Evolutionary conservation across 495 filamentous ascomycete species (phyloP), one percentile per base, ranked within the genome.

Genomic region (Aspergillus heteromorphus): DNA sequence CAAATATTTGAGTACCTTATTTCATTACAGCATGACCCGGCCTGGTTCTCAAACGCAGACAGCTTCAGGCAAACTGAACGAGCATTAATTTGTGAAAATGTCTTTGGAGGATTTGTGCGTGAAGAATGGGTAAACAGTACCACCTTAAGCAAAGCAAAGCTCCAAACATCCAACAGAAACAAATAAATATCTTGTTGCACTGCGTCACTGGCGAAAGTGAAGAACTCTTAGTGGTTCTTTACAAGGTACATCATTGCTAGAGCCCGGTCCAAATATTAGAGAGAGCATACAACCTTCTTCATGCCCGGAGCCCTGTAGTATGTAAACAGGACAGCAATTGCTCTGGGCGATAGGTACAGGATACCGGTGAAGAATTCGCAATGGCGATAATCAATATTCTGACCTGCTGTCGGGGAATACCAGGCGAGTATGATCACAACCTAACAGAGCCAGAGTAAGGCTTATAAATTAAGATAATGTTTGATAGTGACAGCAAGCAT

Each of bases 81-180:
- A 29, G 10, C 13, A 40, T 38, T 14, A 19, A 18, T 18, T 7
- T 2, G 14, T 41, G 13, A 51, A 40, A 20, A 36, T 10, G 6
- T 14, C 31, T 4, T 29, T 11, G 8, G 19, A 20, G 16, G 19
- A 3, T 50, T 21, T 14, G 4, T 20, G 10, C 17, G 10, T 40
- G 49, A 58, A 8, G 54, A 51, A 36, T 55, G 58, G 8, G 57
- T 41, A 27, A 49, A 45, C 41, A 61, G 56, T 31, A 60, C 40
- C 23, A 48, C 56, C 66, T 42, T 57, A 62, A 38, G 45, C 56
- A 42, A 49, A 40, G 17, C 55, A 53, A 40, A 53, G 43, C 49
- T 69, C 62, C 18, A 53, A 58, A 48, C 60, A 60, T 50, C 63
- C 64, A 63, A 68, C 69, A 16, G 25, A 42, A 45, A 27, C 23